A percentile compares a stretch with the other conserved stretches of the same genome.
phyloP scores from a whole-genome alignment of 352 stramenopile species.

The Phytophthora syringae region DNA sequence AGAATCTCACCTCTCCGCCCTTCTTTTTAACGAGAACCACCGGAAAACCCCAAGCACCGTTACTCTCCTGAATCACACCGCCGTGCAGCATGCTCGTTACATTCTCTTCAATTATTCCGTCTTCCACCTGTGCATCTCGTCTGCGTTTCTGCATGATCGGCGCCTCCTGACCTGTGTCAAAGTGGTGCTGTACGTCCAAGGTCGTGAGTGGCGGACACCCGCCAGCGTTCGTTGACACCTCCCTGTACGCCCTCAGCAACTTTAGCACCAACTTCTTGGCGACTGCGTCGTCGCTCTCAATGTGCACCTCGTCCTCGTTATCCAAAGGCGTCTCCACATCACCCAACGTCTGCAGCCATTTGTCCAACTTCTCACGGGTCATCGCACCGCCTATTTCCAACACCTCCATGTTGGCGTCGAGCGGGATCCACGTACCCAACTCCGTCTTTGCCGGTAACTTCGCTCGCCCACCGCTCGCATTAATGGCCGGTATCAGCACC shows the following conservation, averaged over 20 bases:
- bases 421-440: too few species aligned
- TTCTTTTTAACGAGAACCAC: neutral
- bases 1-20: conserved; percentile 28
- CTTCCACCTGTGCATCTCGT: conserved; percentile 5
- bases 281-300: too few species aligned
- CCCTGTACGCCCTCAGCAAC: neutral
- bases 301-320: too few species aligned
- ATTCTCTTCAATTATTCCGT: conserved; percentile 13
- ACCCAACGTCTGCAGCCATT: too few species aligned
- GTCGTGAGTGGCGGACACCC: neutral
- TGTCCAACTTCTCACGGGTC: too few species aligned
- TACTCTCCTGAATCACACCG: conserved; percentile 21
- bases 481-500: too few species aligned
- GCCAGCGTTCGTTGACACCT: neutral
- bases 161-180: neutral
- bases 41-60: conserved; percentile 10
- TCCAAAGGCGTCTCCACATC: too few species aligned
- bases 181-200: neutral
- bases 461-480: too few species aligned
- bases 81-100: conserved; percentile 16
- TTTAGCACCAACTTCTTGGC: too few species aligned
- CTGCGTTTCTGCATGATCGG: neutral
- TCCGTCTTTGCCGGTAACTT: too few species aligned
- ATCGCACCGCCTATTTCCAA: too few species aligned
- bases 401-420: too few species aligned